Conservation (phyloP, 2,329 filamentous ascomycete genomes). For the Rhynchosporium secalis region DNA sequence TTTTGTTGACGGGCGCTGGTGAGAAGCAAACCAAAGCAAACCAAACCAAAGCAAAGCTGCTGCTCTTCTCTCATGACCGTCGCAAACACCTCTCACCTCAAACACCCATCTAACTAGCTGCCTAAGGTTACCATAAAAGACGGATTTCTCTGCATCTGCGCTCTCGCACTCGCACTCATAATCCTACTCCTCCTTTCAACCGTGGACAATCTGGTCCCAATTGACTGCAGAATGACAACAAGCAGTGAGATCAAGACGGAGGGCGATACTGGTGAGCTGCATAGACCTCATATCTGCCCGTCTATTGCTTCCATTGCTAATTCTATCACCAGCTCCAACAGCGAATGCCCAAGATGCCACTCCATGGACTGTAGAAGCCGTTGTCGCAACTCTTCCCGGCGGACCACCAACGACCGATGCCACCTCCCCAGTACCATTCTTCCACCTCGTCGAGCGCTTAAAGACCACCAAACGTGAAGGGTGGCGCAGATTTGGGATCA, state of each 20-base stretch:
- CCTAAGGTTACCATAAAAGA: background rate
- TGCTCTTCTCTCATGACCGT: background rate
- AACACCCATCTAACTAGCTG: background rate
- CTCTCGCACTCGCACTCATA: background rate
- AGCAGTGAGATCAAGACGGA: background rate
- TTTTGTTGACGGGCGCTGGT: background rate
- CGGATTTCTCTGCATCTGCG: background rate
- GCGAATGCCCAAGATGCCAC: slow-evolving; percentile 4
- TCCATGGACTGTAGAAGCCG: slow-evolving; percentile 59
- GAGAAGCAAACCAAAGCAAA: background rate
- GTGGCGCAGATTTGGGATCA: slow-evolving; percentile 85
- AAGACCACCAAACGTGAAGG: slow-evolving; percentile 97
- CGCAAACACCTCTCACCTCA: background rate
- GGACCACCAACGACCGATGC: slow-evolving; percentile 60
- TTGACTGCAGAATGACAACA: slow-evolving; percentile 5
- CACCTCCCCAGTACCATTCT: slow-evolving; percentile 81
- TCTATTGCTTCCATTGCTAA: too few relatives aligned
- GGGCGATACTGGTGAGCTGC: background rate
- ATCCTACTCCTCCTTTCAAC: background rate
- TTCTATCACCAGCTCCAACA: too few relatives aligned
- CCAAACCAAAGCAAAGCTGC: background rate
- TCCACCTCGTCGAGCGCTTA: slow-evolving; percentile 88
- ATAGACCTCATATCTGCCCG: too few relatives aligned
- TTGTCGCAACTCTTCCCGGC: slow-evolving; percentile 62
- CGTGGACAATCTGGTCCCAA: background rate